Percentiles rank a stretch among this genome's conserved stretches.
Conservation (phyloP, 345 rosid genomes). For the Moricandia moricandioides region DNA sequence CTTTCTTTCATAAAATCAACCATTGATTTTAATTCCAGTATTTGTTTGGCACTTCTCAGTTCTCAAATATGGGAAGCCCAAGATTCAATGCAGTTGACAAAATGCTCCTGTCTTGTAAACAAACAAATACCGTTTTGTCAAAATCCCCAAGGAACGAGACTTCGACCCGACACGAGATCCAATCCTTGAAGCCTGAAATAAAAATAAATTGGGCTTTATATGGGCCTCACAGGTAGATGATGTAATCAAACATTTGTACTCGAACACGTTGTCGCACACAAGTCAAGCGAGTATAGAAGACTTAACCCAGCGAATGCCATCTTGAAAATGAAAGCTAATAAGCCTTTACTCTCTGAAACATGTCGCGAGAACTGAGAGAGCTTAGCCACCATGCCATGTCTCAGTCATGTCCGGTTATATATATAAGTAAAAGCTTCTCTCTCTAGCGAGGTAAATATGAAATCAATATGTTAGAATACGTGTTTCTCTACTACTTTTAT, state of each 20-base stretch:
- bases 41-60: background rate
- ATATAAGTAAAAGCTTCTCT: background rate
- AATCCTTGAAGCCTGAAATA: background rate
- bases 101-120: background rate
- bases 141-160: background rate
- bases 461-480: constrained; percentile 16
- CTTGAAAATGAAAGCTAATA: constrained; percentile 50
- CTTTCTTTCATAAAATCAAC: background rate
- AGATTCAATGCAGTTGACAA: constrained; percentile 28
- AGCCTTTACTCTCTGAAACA: constrained; percentile 32
- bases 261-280: constrained; percentile 6
- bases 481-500: background rate
- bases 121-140: constrained; percentile 15
- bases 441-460: background rate
- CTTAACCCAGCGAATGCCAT: constrained; percentile 57
- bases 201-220: background rate
- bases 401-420: background rate
- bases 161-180: background rate
- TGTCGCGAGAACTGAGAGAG: constrained; percentile 17
- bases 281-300: constrained; percentile 26
- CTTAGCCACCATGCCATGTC: background rate
- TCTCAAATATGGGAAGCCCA: constrained; percentile 11
- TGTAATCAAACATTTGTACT: background rate
- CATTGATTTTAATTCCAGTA: background rate
- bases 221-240: background rate